Base-by-base conservation (phyloP, 257 asterid genomes). In the Nicotiana sylvestris region DNA sequence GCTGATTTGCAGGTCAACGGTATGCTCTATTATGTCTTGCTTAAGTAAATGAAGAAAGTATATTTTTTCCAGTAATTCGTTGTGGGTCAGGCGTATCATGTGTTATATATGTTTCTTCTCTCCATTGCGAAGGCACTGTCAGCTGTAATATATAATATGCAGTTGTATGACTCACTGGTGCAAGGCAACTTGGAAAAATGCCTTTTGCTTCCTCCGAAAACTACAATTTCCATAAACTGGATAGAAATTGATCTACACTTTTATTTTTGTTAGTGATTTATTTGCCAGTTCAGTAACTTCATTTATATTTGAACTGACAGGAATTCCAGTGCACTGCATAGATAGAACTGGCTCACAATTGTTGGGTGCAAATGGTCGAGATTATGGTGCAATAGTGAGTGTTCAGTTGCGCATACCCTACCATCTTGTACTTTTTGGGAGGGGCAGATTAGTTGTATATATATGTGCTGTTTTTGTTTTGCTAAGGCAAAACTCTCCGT, bases 1-100 rank as follows among this genome's bases (percentile, higher is more conserved):
- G 95, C 95, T 10, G 94, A 92, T 84, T 91, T 96, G 77, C 97
- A 93, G 89, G 87, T 96, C 86, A 96, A 94, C 84, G 98, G 99
- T 94, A 93, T 83, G 88, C 58, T 27, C 77, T 46, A 30, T 55
- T n/a, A 56, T 11, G 2, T 67, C 85, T 74, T 78, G 81, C 60
- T 82, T 60, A 15, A 46, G 9, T 51, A 76, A 12, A 25, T 74
- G 25, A 70, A 78, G 49, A 51, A 80, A 46, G 67, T 77, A 76
- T 12, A 27, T 30, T 17, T n/a, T 51, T 29, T 57, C 10, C 18
- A 5, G 53, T 16, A 33, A 43, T 35, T 35, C 21, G 6, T 35
- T 67, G 37, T 6, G 76, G 25, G 37, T 12, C 37, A 11, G 53
- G 76, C 21, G 15, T 5, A 67, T 67, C 33, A 15, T 67, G 25